Conservation (phyloP, 495 filamentous ascomycete species). For the Penicillium cinerascens region DNA sequence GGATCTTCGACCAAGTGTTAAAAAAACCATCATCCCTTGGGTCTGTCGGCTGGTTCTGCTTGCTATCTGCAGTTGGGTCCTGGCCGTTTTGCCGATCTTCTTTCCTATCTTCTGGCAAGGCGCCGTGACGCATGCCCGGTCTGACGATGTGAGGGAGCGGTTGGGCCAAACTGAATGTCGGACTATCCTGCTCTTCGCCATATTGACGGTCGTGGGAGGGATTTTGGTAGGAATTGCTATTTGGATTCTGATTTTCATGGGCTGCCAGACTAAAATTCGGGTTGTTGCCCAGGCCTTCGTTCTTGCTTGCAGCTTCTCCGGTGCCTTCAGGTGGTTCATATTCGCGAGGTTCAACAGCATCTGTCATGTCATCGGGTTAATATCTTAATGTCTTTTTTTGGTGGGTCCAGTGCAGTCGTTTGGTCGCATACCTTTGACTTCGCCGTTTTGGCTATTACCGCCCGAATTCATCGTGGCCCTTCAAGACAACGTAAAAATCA, state of each 20-base stretch:
- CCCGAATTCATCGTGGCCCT: not conserved
- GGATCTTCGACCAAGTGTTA: slow-evolving; percentile 21
- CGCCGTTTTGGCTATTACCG: slow-evolving; percentile 1
- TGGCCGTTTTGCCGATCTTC: not conserved
- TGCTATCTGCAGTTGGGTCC: not conserved
- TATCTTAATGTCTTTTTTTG: too few relatives aligned
- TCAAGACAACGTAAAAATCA: too few relatives aligned
- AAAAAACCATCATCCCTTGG: slow-evolving; percentile 13
- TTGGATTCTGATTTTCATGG: slow-evolving; percentile 5
- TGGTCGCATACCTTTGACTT: not conserved
- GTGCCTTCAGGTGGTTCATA: slow-evolving; percentile 9
- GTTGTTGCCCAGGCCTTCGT: slow-evolving; percentile 9
- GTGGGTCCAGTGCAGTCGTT: too few relatives aligned
- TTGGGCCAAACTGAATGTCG: slow-evolving; percentile 5
- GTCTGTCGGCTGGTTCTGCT: not conserved
- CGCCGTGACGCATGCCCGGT: slow-evolving; percentile 14
- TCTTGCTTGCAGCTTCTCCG: slow-evolving; percentile 13
- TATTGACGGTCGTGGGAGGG: slow-evolving; percentile 4
- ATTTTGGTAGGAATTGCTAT: slow-evolving; percentile 5
- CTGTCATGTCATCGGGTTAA: slow-evolving; percentile 3
- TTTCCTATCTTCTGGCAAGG: slow-evolving; percentile 9
- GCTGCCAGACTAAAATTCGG: slow-evolving; percentile 14
- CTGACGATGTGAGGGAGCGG: slow-evolving; percentile 12
- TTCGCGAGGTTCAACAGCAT: slow-evolving; percentile 6
- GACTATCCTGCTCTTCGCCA: not conserved